Conservation (phyloP, 1,284 basidiomycete species). For the Porodaedalea pini region DNA sequence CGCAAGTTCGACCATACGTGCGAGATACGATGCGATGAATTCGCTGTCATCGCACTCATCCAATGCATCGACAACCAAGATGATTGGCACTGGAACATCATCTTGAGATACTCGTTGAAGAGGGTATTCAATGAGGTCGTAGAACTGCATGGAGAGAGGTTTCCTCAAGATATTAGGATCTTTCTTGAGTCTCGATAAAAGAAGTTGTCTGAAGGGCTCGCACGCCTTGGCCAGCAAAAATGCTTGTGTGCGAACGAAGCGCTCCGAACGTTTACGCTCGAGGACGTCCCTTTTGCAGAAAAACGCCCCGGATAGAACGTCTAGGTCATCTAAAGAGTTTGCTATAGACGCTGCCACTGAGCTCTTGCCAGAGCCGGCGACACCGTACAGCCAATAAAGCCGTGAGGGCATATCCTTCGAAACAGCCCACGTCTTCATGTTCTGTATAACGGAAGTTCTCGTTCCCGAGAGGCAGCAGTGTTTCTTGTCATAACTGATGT, state of each 20-base stretch:
- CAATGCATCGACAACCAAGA: conserved; percentile 17
- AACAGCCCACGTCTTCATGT: too few species aligned
- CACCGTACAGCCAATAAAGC: too few species aligned
- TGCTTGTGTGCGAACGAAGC: not conserved
- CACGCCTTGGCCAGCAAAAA: not conserved
- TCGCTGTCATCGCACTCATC: conserved; percentile 8
- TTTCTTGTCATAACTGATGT: too few species aligned
- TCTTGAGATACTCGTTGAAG: not conserved
- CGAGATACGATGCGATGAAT: not conserved
- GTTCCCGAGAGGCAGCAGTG: too few species aligned
- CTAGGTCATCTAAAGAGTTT: too few species aligned
- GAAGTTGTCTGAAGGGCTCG: too few species aligned
- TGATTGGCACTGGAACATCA: not conserved
- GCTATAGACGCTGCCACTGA: too few species aligned
- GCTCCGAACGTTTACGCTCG: not conserved
- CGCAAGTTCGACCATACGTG: not conserved
- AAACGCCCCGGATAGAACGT: too few species aligned
- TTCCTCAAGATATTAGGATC: not conserved
- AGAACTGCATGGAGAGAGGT: not conserved
- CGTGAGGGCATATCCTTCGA: too few species aligned
- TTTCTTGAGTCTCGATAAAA: not conserved
- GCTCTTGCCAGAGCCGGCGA: too few species aligned
- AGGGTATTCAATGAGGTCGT: not conserved
- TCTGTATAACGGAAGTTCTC: too few species aligned
- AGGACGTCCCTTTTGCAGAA: not conserved